These are phyloP conservation scores for Ashbya aceris DNA, from an alignment of 1,139 yeast genomes.

Conservation along the genomic window DNA sequence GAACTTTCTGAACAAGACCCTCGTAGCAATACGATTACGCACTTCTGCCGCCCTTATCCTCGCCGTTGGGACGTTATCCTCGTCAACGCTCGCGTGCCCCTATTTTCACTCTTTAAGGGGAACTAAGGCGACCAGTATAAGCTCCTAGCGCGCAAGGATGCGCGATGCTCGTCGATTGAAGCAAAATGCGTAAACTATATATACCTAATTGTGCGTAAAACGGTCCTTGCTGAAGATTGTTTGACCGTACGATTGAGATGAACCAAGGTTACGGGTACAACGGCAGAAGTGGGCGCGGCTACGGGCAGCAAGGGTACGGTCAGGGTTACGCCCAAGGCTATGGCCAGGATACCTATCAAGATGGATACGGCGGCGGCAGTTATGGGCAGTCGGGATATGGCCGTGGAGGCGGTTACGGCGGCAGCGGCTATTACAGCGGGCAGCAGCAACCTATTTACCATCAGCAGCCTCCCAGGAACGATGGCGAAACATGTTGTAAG, in stretches of 20 bases:
- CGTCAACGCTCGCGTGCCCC: too few species aligned
- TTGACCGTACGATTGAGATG: not conserved
- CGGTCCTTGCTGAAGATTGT: not conserved
- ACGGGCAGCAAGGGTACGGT: too few species aligned
- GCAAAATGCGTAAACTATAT: too few species aligned
- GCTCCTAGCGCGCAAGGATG: not conserved
- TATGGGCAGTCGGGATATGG: not conserved
- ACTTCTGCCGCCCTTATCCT: too few species aligned
- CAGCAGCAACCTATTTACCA: constrained; percentile 34
- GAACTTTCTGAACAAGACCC: too few species aligned
- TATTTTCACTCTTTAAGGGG: too few species aligned
- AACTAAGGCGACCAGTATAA: too few species aligned
- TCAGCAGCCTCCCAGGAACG: constrained; percentile 32
- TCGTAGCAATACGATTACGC: too few species aligned
- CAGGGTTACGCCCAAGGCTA: not conserved
- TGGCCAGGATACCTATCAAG: not conserved
- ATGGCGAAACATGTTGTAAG: constrained; percentile 30
- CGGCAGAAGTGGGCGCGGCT: too few species aligned
- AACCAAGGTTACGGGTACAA: not conserved
- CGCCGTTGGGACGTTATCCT: too few species aligned
- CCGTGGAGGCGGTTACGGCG: not conserved
- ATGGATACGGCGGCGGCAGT: not conserved
- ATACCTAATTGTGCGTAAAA: too few species aligned
- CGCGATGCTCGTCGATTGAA: not conserved
- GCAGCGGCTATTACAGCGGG: constrained; percentile 24